Percentiles rank a stretch among this genome's conserved stretches.
phyloP scores from a whole-genome alignment of 2,329 filamentous ascomycete species.

The Trichoderma atroviride region DNA sequence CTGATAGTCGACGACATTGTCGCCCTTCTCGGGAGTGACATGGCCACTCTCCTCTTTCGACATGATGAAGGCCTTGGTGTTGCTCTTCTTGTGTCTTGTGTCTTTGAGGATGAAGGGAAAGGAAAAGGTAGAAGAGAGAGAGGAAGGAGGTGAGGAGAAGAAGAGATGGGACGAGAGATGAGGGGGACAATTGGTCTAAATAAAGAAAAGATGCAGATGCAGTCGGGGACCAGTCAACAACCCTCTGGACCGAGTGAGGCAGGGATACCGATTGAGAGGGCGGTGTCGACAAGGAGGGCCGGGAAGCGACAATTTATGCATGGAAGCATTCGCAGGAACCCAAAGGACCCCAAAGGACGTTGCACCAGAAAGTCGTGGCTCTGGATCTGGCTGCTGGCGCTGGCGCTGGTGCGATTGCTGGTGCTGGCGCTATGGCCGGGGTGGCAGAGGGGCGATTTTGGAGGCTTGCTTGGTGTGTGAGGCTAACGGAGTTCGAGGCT shows the following conservation, averaged over 20 bases:
- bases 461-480: conserved; percentile 23
- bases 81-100: conserved; percentile 1
- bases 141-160: not conserved
- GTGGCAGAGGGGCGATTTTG: conserved; percentile 22
- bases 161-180: not conserved
- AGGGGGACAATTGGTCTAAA: conserved; percentile 10
- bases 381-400: not conserved
- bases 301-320: conserved; percentile 26
- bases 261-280: conserved; percentile 18
- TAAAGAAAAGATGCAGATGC: conserved; percentile 13
- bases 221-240: conserved; percentile 10
- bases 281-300: conserved; percentile 22
- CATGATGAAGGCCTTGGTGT: conserved; percentile 16
- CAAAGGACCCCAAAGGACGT: conserved; percentile 24
- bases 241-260: conserved; percentile 24
- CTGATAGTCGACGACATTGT: conserved; percentile 21
- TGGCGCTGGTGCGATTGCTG: not conserved
- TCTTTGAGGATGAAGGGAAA: conserved; percentile 23
- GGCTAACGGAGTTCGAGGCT: conserved; percentile 27
- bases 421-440: conserved; percentile 9
- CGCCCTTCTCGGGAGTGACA: conserved; percentile 31
- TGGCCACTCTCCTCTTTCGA: conserved; percentile 25
- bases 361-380: conserved; percentile 21
- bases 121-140: not conserved
- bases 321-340: conserved; percentile 25